Evolutionary conservation across 2,329 filamentous ascomycete genomes (phyloP), one percentile per base, ranked within the genome.

Genomic region (Ceratocystis lukuohia): DNA sequence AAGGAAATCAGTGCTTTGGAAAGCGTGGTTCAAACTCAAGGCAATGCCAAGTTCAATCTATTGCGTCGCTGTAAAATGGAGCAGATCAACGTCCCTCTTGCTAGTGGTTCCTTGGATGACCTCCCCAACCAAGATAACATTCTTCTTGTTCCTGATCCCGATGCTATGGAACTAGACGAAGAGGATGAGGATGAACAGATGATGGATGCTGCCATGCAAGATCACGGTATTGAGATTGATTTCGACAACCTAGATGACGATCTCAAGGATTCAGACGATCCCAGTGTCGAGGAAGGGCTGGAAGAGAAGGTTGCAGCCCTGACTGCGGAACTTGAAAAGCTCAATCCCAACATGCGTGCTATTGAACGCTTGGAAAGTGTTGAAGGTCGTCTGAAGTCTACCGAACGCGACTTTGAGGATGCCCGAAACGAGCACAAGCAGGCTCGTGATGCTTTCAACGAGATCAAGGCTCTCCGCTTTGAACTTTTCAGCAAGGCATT

Each of bases 401-500:
- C 90, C 1, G 92, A 96, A 71, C 86, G 89, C 71, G 92, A 96
- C 71, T 97, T 92, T 73, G 91, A 96, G 70, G 85, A 90, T 69
- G 89, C 93, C 1, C 89, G 91, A 71, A 83, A 82, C 62, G 82
- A 84, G 28, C 88, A 89, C 66, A 87, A 87, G 65, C 82, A 80
- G 56, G 88, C 91, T 10, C 91, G 89, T 72, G 87, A 92, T n/a
- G 84, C 85, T 1, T 99, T 97, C 73, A 88, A 90, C 71, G 80
- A 85, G 22, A 82, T 96, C 69, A 94, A 93, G 76, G 83, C 88
- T 66, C 84, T 88, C 76, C 88, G 94, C 66, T 90, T 88, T 69
- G 89, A 96, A 69, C 83, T 96, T 37, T 99, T 99, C 82, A 94
- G 92, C 79, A 93, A 91, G 74, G 94, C 94, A 12, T 97, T 96